Conservation (phyloP, 129 eudicot species). For the Mikania micrantha region DNA sequence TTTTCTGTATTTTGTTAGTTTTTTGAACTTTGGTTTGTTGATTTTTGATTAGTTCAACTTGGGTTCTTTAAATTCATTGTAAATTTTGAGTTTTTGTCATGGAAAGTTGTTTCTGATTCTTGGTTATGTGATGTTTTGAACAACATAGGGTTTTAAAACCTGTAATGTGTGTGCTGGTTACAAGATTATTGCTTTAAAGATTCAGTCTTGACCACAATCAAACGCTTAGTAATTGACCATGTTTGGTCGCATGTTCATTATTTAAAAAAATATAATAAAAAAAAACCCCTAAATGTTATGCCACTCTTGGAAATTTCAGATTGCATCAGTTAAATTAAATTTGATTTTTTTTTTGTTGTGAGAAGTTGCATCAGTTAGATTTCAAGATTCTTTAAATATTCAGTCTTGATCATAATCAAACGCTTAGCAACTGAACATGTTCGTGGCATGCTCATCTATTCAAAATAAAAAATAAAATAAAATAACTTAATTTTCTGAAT, state of each 20-base stretch:
- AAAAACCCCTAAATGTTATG: background rate
- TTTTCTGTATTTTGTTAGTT: background rate
- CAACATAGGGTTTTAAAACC: background rate
- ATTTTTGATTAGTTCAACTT: constrained; percentile 4
- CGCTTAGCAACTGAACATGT: background rate
- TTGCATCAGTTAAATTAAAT: background rate
- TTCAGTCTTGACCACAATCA: background rate
- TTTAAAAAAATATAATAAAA: no score
- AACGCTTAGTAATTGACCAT: background rate
- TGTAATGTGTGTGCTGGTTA: background rate
- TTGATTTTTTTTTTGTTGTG: background rate
- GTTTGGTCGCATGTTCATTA: background rate
- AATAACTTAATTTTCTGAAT: no score
- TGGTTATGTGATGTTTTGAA: constrained; percentile 4
- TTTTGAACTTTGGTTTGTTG: background rate
- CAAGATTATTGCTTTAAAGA: background rate
- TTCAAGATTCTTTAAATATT: constrained; percentile 2
- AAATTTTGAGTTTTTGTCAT: constrained; percentile 11
- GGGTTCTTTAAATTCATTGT: constrained; percentile 2
- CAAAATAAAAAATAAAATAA: no score
- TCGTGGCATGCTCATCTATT: background rate
- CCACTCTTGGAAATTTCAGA: background rate
- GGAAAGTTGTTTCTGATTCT: constrained; percentile 1
- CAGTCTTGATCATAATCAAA: background rate
- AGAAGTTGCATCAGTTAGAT: no score